Percentiles rank a stretch among this genome's conserved stretches.
phyloP scores from a whole-genome alignment of 2,329 filamentous ascomycete genomes.

The Elsinoe australis region DNA sequence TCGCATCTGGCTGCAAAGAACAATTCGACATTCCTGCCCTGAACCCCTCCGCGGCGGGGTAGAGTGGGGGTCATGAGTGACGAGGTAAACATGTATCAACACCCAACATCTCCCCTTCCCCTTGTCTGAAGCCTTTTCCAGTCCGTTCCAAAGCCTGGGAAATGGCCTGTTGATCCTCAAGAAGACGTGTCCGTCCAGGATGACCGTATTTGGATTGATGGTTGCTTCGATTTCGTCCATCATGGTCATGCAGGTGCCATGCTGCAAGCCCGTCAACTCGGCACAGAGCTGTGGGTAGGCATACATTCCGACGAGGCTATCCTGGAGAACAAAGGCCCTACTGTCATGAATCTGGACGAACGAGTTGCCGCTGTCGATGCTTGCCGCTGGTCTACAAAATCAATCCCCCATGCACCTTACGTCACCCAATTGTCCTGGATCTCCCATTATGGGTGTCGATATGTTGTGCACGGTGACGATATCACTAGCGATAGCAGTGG shows the following conservation, averaged over 20 bases:
- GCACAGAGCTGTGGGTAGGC: slow-evolving; percentile 79
- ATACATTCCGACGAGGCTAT: slow-evolving; percentile 96
- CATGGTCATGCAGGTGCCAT: slow-evolving; percentile 97
- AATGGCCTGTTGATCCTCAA: slow-evolving; percentile 60
- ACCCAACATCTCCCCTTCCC: no score
- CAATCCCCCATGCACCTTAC: slow-evolving; percentile 80
- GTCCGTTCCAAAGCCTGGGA: slow-evolving; percentile 44
- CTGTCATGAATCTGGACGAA: slow-evolving; percentile 90
- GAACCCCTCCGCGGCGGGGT: no score
- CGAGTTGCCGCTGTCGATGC: slow-evolving; percentile 85
- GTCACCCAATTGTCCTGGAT: slow-evolving; percentile 93
- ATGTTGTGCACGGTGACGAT: slow-evolving; percentile 94
- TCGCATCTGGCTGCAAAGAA: no score
- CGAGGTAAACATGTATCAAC: background rate
- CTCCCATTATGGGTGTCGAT: slow-evolving; percentile 87
- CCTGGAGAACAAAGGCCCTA: slow-evolving; percentile 92
- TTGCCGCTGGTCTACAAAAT: slow-evolving; percentile 86
- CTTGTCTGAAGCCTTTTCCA: slow-evolving; percentile 10
- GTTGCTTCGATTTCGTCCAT: slow-evolving; percentile 98
- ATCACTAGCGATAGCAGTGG: slow-evolving; percentile 91
- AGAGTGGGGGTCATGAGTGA: slow-evolving; percentile 11
- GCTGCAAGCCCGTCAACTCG: slow-evolving; percentile 87
- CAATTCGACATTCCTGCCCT: no score
- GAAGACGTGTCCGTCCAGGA: slow-evolving; percentile 51
- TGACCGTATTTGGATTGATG: slow-evolving; percentile 91